A percentile compares a stretch with the other conserved stretches of the same genome.
Conservation (phyloP, 1,284 basidiomycete genomes). For the Heterobasidion parviporum region DNA sequence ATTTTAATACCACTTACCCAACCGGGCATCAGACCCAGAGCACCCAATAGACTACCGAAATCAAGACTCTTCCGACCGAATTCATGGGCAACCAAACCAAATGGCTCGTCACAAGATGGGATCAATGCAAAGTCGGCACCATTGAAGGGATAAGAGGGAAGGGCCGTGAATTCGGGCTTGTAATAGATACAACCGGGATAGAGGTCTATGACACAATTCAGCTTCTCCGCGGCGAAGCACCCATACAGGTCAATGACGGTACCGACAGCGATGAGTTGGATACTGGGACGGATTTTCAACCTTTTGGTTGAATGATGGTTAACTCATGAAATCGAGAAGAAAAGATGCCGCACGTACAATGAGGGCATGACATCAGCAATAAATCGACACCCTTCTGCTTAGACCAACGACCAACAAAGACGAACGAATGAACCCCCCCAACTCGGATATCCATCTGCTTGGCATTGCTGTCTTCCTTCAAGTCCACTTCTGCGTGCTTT, state of each 20-base stretch:
- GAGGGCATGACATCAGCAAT: constrained; percentile 89
- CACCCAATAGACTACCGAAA: constrained; percentile 87
- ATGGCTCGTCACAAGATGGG: constrained; percentile 90
- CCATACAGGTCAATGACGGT: constrained; percentile 93
- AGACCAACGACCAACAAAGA: too few relatives aligned
- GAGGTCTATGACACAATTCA: constrained; percentile 87
- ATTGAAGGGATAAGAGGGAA: constrained; percentile 89
- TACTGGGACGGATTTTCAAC: constrained; percentile 76
- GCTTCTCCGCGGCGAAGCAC: constrained; percentile 88
- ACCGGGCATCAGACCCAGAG: constrained; percentile 92
- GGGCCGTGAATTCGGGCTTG: constrained; percentile 88
- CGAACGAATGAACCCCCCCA: constrained; percentile 99
- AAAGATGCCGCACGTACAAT: constrained; percentile 40
- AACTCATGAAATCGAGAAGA: constrained; percentile 1
- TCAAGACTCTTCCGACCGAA: constrained; percentile 92
- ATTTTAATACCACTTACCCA: constrained; percentile 55
- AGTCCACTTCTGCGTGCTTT: constrained; percentile 88
- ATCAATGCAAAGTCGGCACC: constrained; percentile 93
- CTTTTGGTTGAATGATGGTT: constrained; percentile 35
- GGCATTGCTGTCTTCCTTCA: constrained; percentile 99
- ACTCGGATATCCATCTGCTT: constrained; percentile 99
- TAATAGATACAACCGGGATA: constrained; percentile 90
- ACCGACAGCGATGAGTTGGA: constrained; percentile 84
- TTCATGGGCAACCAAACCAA: constrained; percentile 90
- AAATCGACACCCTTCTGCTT: too few relatives aligned